These are phyloP conservation scores for Boletellus ananiceps DNA, from an alignment of 768 basidiomycete genomes.

Conservation along the genomic window DNA sequence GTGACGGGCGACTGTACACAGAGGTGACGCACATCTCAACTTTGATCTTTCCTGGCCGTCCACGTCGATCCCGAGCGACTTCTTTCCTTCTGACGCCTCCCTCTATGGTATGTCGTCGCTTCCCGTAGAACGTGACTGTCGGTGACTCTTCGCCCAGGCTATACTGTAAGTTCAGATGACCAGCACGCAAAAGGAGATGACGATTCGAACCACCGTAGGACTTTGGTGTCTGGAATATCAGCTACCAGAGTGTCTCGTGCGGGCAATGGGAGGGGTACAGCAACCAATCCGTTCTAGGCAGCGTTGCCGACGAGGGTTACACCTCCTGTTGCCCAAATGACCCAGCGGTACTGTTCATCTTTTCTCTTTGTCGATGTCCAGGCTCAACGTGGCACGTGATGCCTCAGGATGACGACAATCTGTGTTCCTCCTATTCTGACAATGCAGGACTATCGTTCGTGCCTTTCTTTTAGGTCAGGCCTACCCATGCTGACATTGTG, in stretches of 20 bases:
- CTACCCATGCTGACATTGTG: conserved; percentile 4
- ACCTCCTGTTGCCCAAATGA: conserved; percentile 71
- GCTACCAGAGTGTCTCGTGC: conserved; percentile 64
- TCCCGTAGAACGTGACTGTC: background rate
- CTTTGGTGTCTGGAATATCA: conserved; percentile 85
- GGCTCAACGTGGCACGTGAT: conserved; percentile 8
- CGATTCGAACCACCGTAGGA: conserved; percentile 41
- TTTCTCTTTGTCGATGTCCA: background rate
- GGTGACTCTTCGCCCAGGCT: conserved; percentile 31
- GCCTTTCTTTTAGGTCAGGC: background rate
- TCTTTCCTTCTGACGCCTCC: conserved; percentile 68
- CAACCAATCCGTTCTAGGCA: conserved; percentile 61
- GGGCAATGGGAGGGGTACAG: conserved; percentile 60
- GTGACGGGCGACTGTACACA: conserved; percentile 24
- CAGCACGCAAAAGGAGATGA: background rate
- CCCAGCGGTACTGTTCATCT: conserved; percentile 44
- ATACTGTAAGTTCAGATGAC: conserved; percentile 29
- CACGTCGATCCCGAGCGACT: conserved; percentile 58
- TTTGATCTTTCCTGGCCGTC: conserved; percentile 84
- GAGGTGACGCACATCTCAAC: conserved; percentile 67
- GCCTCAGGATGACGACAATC: conserved; percentile 43
- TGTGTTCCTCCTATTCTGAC: conserved; percentile 72
- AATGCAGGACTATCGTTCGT: conserved; percentile 58
- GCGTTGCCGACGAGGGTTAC: conserved; percentile 51
- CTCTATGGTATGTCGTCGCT: conserved; percentile 49